These are phyloP conservation scores for Thermomyces lanuginosus DNA, from an alignment of 2,329 filamentous ascomycete species.

Conservation along the genomic window DNA sequence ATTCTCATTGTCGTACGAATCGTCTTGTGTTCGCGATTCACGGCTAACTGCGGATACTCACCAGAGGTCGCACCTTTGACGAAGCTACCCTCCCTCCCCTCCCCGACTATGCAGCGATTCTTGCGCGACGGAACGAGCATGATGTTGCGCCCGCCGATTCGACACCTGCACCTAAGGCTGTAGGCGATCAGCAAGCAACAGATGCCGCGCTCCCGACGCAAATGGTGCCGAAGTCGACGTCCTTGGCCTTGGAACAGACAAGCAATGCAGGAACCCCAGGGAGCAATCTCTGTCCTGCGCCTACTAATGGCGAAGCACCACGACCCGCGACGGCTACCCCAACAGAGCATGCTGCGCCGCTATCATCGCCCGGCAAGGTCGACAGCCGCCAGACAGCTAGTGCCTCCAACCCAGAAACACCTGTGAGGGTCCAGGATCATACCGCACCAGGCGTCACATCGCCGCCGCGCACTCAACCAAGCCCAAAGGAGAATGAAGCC, in stretches of 20 bases:
- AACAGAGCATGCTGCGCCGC: too few species aligned
- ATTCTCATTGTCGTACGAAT: too few species aligned
- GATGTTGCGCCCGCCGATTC: conserved; percentile 21
- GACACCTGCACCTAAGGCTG: too few species aligned
- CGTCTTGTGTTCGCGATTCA: not conserved
- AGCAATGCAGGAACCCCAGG: too few species aligned
- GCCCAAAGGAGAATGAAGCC: conserved; percentile 6
- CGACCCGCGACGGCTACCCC: conserved; percentile 4
- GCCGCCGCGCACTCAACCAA: conserved; percentile 9
- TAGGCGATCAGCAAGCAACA: conserved; percentile 12
- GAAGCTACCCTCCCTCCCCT: conserved; percentile 35
- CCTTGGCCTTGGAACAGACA: too few species aligned
- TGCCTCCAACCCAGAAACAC: conserved; percentile 10
- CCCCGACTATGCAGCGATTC: conserved; percentile 16
- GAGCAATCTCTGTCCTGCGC: too few species aligned
- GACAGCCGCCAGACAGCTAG: conserved; percentile 8
- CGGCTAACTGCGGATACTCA: too few species aligned
- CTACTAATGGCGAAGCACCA: conserved; percentile 2
- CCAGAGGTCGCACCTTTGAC: conserved; percentile 41
- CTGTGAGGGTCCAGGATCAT: conserved; percentile 11
- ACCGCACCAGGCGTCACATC: conserved; percentile 10
- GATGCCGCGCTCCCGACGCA: not conserved
- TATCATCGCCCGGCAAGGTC: not conserved
- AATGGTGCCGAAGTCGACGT: too few species aligned
- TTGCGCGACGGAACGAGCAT: conserved; percentile 15